phyloP scores from a whole-genome alignment of 2,329 filamentous ascomycete genomes.

The Claviceps humidiphila region DNA sequence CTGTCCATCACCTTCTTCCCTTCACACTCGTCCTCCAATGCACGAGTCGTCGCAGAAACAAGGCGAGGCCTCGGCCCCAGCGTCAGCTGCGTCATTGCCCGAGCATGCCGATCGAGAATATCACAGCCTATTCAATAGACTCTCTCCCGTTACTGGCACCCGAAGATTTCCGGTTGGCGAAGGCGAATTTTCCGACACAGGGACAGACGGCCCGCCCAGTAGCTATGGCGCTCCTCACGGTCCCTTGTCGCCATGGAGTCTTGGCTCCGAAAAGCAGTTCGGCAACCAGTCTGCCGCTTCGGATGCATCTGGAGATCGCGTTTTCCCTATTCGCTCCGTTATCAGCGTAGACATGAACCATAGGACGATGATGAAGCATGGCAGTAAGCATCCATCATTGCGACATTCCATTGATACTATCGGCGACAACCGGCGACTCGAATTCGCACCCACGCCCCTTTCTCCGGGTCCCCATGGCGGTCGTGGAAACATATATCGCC shows the following conservation, averaged over 20 bases:
- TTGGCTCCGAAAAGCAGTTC: conserved; percentile 27
- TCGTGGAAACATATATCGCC: conserved; percentile 10
- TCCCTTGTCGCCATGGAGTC: conserved; percentile 28
- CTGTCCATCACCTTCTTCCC: neutral
- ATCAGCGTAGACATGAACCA: conserved; percentile 52
- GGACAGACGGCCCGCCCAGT: conserved; percentile 1
- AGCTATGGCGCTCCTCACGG: conserved; percentile 6
- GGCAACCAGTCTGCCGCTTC: conserved; percentile 19
- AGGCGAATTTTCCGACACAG: neutral
- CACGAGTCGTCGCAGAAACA: neutral
- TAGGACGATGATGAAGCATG: conserved; percentile 25
- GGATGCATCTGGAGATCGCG: conserved; percentile 40
- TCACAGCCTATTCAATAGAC: neutral
- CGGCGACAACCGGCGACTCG: conserved; percentile 14
- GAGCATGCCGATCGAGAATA: neutral
- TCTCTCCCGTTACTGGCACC: neutral
- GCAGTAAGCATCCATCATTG: conserved; percentile 23
- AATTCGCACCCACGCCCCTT: conserved; percentile 13
- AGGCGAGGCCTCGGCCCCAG: neutral
- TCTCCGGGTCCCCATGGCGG: conserved; percentile 2
- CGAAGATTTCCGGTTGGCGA: neutral
- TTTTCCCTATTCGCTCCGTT: conserved; percentile 74
- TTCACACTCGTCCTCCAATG: neutral
- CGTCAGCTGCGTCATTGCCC: neutral
- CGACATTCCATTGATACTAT: conserved; percentile 18